Evolutionary conservation across 78 protist species (phyloP).

Genomic region (Tieghemostelium lacteum): DNA sequence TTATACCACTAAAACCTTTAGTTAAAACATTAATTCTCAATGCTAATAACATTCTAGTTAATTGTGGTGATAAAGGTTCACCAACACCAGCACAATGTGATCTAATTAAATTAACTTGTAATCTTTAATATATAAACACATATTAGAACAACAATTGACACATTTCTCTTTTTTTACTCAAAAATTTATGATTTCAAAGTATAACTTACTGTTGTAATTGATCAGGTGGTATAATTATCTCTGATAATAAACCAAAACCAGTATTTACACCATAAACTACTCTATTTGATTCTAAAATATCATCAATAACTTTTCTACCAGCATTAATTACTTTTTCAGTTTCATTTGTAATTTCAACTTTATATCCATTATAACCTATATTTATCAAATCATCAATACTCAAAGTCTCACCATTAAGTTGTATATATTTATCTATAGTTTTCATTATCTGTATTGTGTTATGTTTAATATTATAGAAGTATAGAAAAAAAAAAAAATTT

Average conservation of each 20-base stretch:
- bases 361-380: conserved; percentile 61
- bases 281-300: conserved; percentile 30
- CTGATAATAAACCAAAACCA: conserved; percentile 86
- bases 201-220: conserved; percentile 36
- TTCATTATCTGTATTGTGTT: too few relatives aligned
- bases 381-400: conserved; percentile 29
- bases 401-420: conserved; percentile 68
- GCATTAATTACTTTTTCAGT: conserved; percentile 23
- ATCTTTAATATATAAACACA: conserved; percentile 39
- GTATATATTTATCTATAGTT: conserved; percentile 22
- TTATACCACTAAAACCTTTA: conserved; percentile 85
- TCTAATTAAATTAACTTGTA: conserved; percentile 93
- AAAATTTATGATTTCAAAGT: conserved; percentile 18
- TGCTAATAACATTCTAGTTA: conserved; percentile 86
- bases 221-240: conserved; percentile 66
- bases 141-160: conserved; percentile 12
- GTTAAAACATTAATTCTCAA: conserved; percentile 90
- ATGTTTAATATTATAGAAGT: too few relatives aligned
- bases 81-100: conserved; percentile 96
- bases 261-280: conserved; percentile 84
- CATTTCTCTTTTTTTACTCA: conserved; percentile 12
- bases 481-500: too few relatives aligned
- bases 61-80: conserved; percentile 86
- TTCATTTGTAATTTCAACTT: conserved; percentile 47
- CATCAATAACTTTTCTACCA: conserved; percentile 78